phyloP scores from a whole-genome alignment of 371 early-diverging fungal species.

The Sporodiniella umbellata region DNA sequence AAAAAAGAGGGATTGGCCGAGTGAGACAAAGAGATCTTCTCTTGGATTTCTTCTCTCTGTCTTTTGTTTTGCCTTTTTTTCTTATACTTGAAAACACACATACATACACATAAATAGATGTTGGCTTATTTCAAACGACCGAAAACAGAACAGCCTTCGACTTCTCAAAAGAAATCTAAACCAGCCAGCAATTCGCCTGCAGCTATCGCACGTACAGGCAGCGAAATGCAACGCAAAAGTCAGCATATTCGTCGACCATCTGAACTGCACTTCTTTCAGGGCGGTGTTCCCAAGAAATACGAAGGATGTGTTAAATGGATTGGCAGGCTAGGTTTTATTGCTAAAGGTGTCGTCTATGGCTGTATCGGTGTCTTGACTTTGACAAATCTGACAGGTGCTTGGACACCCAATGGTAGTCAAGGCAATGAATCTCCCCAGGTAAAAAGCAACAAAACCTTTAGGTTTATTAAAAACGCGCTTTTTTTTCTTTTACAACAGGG shows the following conservation, averaged over 20 bases:
- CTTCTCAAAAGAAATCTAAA: too few species aligned
- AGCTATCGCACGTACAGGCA: neutral
- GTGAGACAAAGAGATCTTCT: too few species aligned
- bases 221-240: neutral
- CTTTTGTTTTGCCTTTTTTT: too few species aligned
- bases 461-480: too few species aligned
- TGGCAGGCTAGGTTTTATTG: slow-evolving; percentile 38
- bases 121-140: too few species aligned
- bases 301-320: slow-evolving; percentile 17
- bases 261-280: slow-evolving; percentile 21
- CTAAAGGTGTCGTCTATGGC: slow-evolving; percentile 47
- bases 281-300: slow-evolving; percentile 17
- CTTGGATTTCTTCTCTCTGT: too few species aligned
- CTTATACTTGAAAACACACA: too few species aligned
- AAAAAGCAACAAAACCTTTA: neutral
- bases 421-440: slow-evolving; percentile 47
- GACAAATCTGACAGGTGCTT: slow-evolving; percentile 34
- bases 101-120: too few species aligned
- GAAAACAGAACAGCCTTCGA: too few species aligned
- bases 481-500: slow-evolving; percentile 19
- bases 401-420: slow-evolving; percentile 39
- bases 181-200: neutral
- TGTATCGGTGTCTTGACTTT: slow-evolving; percentile 43
- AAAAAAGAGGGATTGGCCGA: too few species aligned
- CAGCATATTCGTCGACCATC: neutral